Evolutionary conservation across 169 alveolate genomes (phyloP), one percentile per base, ranked within the genome.

Genomic region (Babesia ovis): DNA sequence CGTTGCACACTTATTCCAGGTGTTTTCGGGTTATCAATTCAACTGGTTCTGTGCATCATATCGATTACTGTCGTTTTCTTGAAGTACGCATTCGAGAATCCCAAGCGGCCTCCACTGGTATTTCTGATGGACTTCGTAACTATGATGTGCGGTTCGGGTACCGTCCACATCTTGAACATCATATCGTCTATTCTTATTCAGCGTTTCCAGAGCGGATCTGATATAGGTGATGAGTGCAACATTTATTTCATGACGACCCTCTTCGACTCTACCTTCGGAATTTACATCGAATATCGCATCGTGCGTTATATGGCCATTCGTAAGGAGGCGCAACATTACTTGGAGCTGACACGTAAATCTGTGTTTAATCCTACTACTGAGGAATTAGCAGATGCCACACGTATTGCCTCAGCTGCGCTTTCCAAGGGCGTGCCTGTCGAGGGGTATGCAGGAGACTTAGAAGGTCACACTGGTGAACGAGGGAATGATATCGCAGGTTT

Each of bases 1-100:
- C 60, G 55, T 22, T 90, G 94, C 37, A 64, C 81, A 48, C 50
- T 90, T n/a, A 41, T 90, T 29, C 94, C 94, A 22, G 92, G 94
- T 16, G 55, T 84, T 20, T 86, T 90, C 37, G 94, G 94, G 4
- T 37, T 90, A 25, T 39, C 83, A 39, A 85, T 90, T 55, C 94
- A 86, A 84, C 53, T 86, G 31, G 37, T 83, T 23, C 58, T 90
- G 25, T 86, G 91, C 48, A 50, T 22, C 34, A 64, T 66, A 12
- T 90, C 93, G 48, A 42, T 90, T 22, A n/a, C 77, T 11, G 39
- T 86, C n/a, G 68, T 90, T 57, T 25, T 90, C 45, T 46, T 87
- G 41, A 86, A 90, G 68, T 86, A 84, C 42, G 46, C 48, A 31
- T 83, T 83, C 20, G 94, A 89, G 54, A 62, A 53, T 16, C 92